phyloP scores from a whole-genome alignment of 192 early-diverging fungal genomes.

The Umbelopsis sp. region DNA sequence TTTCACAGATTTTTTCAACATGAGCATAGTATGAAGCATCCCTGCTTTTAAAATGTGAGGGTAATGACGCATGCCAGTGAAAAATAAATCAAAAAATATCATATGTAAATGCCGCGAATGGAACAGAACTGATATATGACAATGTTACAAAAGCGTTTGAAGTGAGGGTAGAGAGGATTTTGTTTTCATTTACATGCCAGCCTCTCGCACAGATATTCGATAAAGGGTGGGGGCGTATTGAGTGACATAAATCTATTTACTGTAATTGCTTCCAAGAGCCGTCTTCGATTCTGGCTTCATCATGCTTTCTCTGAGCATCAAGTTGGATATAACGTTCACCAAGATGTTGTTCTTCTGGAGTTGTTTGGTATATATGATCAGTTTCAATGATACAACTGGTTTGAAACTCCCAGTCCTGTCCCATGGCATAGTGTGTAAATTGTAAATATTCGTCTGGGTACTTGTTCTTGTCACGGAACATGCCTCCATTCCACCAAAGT shows the following conservation, averaged over 20 bases:
- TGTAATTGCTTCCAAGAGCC: not conserved
- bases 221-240: not conserved
- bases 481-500: constrained; percentile 55
- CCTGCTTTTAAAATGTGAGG: too few species aligned
- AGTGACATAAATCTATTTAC: not conserved
- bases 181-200: too few species aligned
- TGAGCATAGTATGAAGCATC: too few species aligned
- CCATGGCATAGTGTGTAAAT: constrained; percentile 41
- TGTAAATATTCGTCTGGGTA: constrained; percentile 36
- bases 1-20: too few species aligned
- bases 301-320: constrained; percentile 15
- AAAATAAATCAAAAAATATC: too few species aligned
- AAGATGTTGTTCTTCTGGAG: not conserved
- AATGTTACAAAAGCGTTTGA: too few species aligned
- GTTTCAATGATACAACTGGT: constrained; percentile 44
- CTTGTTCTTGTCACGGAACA: constrained; percentile 50
- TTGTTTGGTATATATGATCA: constrained; percentile 24
- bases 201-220: too few species aligned
- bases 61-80: too few species aligned
- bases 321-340: constrained; percentile 19
- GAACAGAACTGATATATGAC: too few species aligned
- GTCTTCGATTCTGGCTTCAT: constrained; percentile 15
- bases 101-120: too few species aligned
- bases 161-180: too few species aligned
- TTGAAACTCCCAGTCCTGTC: constrained; percentile 49